Percentiles rank a stretch among this genome's conserved stretches.
phyloP scores from a whole-genome alignment of 139 green algal species.

The Tetradesmus obliquus region DNA sequence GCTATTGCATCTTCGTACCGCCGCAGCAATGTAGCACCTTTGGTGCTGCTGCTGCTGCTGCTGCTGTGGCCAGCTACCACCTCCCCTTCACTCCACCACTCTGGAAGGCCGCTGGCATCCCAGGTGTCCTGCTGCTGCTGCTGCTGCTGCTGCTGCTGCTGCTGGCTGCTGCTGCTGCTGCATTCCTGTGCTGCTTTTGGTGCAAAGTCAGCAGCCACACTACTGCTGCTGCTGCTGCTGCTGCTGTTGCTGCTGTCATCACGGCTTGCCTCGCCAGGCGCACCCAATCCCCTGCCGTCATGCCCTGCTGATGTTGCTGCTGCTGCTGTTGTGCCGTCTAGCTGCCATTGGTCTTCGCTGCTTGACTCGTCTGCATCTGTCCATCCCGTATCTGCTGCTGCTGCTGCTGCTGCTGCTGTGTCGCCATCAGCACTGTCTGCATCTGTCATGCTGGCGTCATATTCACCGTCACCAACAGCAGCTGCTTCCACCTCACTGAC shows the following conservation, averaged over 20 bases:
- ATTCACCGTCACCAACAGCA: background rate
- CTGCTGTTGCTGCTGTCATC: background rate
- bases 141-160: background rate
- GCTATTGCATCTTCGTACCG: background rate
- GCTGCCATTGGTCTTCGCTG: background rate
- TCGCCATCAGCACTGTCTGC: background rate
- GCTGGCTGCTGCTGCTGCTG: background rate
- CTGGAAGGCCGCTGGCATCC: background rate
- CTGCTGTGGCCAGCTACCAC: background rate
- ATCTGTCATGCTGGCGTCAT: background rate
- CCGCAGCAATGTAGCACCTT: background rate
- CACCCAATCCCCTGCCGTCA: background rate
- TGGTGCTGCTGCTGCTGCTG: slow-evolving; percentile 1
- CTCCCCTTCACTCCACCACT: background rate
- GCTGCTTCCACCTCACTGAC: background rate
- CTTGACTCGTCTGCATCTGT: background rate
- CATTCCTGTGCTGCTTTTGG: background rate
- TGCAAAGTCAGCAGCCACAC: background rate
- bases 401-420: background rate
- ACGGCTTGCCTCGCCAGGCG: background rate
- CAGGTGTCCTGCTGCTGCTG: background rate
- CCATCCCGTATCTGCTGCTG: background rate
- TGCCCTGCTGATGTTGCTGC: background rate
- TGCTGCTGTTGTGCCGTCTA: background rate
- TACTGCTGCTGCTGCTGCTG: background rate